Evolutionary conservation across 2,329 filamentous ascomycete species (phyloP).

Genomic region (Arthrocladium fulminans): DNA sequence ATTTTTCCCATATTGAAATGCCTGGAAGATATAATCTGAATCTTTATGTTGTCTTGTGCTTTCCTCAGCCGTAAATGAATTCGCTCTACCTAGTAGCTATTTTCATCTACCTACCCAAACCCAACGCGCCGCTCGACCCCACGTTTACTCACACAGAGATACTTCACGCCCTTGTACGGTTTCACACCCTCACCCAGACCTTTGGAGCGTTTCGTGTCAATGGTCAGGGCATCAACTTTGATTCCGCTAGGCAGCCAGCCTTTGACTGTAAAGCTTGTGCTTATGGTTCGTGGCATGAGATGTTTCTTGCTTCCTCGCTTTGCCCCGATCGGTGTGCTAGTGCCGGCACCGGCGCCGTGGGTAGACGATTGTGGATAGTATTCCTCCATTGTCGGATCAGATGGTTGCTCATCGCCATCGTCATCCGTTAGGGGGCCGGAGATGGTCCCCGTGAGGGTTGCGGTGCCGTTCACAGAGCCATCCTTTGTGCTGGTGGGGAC

Average conservation of each 20-base stretch:
- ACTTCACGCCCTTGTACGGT: constrained; percentile 97
- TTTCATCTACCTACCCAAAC: neutral
- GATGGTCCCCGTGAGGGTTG: constrained; percentile 70
- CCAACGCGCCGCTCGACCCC: constrained; percentile 39
- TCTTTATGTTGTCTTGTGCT: too few species aligned
- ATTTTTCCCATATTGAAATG: too few species aligned
- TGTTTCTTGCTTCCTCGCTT: constrained; percentile 50
- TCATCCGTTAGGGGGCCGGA: constrained; percentile 38
- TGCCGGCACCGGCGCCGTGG: constrained; percentile 17
- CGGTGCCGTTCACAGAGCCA: constrained; percentile 57
- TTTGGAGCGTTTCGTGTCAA: constrained; percentile 67
- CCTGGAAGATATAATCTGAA: too few species aligned
- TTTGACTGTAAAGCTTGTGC: constrained; percentile 55
- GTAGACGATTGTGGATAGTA: constrained; percentile 37
- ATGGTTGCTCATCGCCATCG: constrained; percentile 23
- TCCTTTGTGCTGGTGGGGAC: constrained; percentile 61
- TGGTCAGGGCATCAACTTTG: constrained; percentile 52
- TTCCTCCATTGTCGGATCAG: constrained; percentile 34
- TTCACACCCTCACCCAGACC: constrained; percentile 81
- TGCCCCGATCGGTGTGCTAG: constrained; percentile 14
- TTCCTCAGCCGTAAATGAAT: too few species aligned
- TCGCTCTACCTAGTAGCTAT: too few species aligned
- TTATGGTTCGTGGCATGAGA: constrained; percentile 70
- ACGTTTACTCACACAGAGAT: constrained; percentile 62
- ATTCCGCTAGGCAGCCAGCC: constrained; percentile 58